These are phyloP conservation scores for Paecilomyces niveus DNA, from an alignment of 2,329 filamentous ascomycete species.

Conservation along the genomic window DNA sequence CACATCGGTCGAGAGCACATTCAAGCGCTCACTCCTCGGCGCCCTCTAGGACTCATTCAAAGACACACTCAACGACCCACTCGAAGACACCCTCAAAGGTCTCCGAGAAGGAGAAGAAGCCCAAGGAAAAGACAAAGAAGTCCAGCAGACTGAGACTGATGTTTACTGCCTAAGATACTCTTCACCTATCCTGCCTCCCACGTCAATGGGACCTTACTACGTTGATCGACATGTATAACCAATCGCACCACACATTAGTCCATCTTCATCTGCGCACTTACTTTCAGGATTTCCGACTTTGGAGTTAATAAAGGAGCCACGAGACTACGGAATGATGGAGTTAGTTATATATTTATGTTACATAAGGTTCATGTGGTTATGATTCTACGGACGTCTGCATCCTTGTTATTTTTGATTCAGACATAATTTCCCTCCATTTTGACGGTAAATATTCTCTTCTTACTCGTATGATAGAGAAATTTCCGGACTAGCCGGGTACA, in stretches of 20 bases:
- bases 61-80: slow-evolving; percentile 8
- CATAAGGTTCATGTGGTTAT: background rate
- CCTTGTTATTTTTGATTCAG: background rate
- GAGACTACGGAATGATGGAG: background rate
- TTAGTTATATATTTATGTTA: background rate
- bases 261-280: background rate
- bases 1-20: slow-evolving; percentile 9
- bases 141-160: slow-evolving; percentile 24
- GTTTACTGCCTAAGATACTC: slow-evolving; percentile 5
- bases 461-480: background rate
- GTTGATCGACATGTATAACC: slow-evolving; percentile 20
- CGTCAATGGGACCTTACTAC: background rate
- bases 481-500: background rate
- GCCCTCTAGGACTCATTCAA: slow-evolving; percentile 11
- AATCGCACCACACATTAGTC: background rate
- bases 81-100: slow-evolving; percentile 13
- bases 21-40: slow-evolving; percentile 9
- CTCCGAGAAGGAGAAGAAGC: slow-evolving; percentile 18
- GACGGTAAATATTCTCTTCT: background rate
- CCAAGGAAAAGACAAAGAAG: slow-evolving; percentile 31
- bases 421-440: background rate
- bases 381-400: background rate
- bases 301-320: background rate
- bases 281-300: background rate
- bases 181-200: background rate